Evolutionary conservation across 768 basidiomycete genomes (phyloP), one percentile per base, ranked within the genome.

Genomic region (Naganishia friedmannii): DNA sequence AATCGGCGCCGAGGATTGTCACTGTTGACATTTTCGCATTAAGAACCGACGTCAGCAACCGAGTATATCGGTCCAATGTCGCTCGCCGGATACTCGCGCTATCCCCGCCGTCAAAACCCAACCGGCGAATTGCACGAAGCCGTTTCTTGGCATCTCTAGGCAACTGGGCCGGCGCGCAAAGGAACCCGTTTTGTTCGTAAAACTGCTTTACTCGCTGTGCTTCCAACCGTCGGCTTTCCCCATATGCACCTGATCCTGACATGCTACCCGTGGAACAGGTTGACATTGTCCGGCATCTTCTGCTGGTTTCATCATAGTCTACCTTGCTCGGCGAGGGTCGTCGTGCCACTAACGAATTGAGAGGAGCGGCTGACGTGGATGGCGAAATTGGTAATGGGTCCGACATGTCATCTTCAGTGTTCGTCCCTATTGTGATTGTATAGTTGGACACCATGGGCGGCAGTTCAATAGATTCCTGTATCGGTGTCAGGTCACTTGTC

Each of bases 41-140:
- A 69, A 77, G 77, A 1, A 80, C 72, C 0, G 73, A 74, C 1
- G 70, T 72, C 8, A 78, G 75, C 0, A 80, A 67, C 13, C 77
- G 72, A 1, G 79, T 78, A 67, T 78, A 80, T 15, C 77, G 72
- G 65, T 78, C 77, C 19, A 80, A 67, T 1, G 73, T 72, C 15
- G 60, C 70, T 0, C 72, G 66, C n/a, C 73, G 70, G 2, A 73
- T 51, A 34, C 42, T 46, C 7, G 28, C 1, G 3, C 34, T 57
- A 21, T 55, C 54, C 15, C 26, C 26, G 13, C 57, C 67, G 37
- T 68, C 70, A 21, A 71, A 55, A 12, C 70, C 70, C 6, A 71
- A 23, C 39, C 66, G 29, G 13, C 70, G 45, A 42, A 70, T 65
- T n/a, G 58, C 58, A 19, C 69, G 54, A 31, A 70, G 54, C 3